phyloP scores from a whole-genome alignment of 179 eudicot genomes.

The Silene coronaria region DNA sequence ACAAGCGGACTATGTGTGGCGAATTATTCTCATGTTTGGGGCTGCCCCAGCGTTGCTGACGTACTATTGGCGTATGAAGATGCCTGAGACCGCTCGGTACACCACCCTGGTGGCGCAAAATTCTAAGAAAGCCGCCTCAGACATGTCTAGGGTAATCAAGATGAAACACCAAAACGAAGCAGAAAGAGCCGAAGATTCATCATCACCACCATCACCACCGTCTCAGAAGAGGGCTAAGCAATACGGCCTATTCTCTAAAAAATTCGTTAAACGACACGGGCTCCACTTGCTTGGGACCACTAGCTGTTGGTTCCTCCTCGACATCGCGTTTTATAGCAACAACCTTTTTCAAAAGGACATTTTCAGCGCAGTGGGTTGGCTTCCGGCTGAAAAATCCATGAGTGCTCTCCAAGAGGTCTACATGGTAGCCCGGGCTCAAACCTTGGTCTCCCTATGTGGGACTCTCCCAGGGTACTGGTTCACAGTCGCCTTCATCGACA shows the following conservation, averaged over 20 bases:
- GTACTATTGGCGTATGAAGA: conserved; percentile 49
- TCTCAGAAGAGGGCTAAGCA: neutral
- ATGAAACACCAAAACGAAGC: conserved; percentile 26
- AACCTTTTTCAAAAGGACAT: conserved; percentile 48
- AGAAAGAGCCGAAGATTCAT: conserved; percentile 20
- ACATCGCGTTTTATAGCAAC: conserved; percentile 43
- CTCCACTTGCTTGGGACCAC: conserved; percentile 37
- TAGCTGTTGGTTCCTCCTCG: conserved; percentile 41
- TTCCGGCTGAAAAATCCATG: conserved; percentile 26
- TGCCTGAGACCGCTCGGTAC: conserved; percentile 58
- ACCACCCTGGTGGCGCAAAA: conserved; percentile 44
- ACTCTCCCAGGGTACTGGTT: conserved; percentile 41
- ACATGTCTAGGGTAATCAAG: conserved; percentile 39
- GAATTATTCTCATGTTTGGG: conserved; percentile 44
- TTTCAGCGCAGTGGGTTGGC: conserved; percentile 33
- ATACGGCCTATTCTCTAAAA: conserved; percentile 31
- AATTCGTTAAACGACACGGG: conserved; percentile 35
- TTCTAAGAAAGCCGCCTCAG: conserved; percentile 38
- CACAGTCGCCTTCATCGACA: conserved; percentile 32
- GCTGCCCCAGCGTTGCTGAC: conserved; percentile 41
- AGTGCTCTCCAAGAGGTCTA: conserved; percentile 34
- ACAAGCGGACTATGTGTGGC: conserved; percentile 42
- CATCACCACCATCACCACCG: neutral
- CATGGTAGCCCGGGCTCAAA: conserved; percentile 38
- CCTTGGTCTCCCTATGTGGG: conserved; percentile 36